Evolutionary conservation across 2,329 filamentous ascomycete genomes (phyloP).

Genomic region (Nigrospora sphaerica): DNA sequence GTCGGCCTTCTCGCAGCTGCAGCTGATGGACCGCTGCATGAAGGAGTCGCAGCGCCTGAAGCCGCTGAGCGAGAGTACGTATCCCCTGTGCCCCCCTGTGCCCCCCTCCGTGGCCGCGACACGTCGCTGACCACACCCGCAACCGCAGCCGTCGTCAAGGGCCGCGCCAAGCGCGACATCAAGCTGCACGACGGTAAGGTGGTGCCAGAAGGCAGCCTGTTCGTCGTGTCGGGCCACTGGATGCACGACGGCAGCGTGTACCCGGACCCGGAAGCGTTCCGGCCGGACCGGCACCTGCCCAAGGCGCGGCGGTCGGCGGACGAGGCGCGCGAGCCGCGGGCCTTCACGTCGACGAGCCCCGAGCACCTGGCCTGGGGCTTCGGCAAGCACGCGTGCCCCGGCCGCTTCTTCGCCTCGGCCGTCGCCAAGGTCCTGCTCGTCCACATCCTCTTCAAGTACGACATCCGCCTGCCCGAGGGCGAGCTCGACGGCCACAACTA

Average conservation of each 20-base stretch:
- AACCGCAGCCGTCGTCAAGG: not conserved
- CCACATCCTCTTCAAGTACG: conserved; percentile 24
- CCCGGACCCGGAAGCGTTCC: conserved; percentile 10
- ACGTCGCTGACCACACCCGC: not conserved
- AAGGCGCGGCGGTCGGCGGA: conserved; percentile 4
- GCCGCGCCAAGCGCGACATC: conserved; percentile 4
- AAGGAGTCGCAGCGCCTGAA: conserved; percentile 16
- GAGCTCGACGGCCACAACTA: not conserved
- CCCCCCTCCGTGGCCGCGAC: not conserved
- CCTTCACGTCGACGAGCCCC: conserved; percentile 21
- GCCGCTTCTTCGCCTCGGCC: conserved; percentile 28
- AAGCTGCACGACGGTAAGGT: conserved; percentile 9
- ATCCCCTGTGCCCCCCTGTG: not conserved
- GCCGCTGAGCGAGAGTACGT: conserved; percentile 8
- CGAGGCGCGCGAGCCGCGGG: conserved; percentile 3
- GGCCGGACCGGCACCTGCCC: conserved; percentile 11
- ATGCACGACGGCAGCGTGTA: conserved; percentile 11
- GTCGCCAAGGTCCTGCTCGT: conserved; percentile 26
- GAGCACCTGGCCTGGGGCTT: conserved; percentile 26
- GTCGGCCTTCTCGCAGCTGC: conserved; percentile 11
- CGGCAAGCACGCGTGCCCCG: conserved; percentile 29
- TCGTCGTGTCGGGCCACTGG: conserved; percentile 8
- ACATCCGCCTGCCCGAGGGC: conserved; percentile 9
- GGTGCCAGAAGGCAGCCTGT: conserved; percentile 10
- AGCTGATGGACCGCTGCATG: conserved; percentile 15